Evolutionary conservation across 2,329 filamentous ascomycete species (phyloP), one percentile per base, ranked within the genome.

Genomic region (Ceratocystiopsis minuta): DNA sequence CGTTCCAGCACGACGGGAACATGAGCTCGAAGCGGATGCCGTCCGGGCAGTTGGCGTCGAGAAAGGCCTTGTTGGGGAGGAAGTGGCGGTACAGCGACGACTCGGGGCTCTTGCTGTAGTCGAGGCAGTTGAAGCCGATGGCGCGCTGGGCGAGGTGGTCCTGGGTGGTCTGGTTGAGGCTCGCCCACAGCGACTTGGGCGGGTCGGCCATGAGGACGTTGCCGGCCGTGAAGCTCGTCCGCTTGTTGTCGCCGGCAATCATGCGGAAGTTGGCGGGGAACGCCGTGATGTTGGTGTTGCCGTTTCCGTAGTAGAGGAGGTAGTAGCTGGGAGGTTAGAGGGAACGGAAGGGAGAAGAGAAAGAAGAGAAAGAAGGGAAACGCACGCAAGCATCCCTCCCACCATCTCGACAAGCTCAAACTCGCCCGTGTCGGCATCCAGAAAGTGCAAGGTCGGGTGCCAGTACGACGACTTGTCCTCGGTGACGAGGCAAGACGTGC

Each of bases 1-100:
- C 82, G 52, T 90, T 82, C 80, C 85, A 92, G 70, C 85, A 94
- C 2, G 79, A 85, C 0, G 84, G 83, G 61, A 94, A 93, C 71
- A 84, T 83, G 45, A 92, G 60, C 60, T 94, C 86, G 37, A 88
- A 65, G 38, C 86, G 79, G 37, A 93, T 55, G 45, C 88, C 88
- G 53, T 92, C 70, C n/a, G 62, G 61, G 62, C 88, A 96, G 60
- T 88, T 77, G 42, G 68, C 68, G 54, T 95, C 86, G 33, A 94
- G 67, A 55, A 74, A 92, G 0, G 61, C 60, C 67, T 93, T 92
- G 52, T 79, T 71, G 0, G 88, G 87, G 51, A 95, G 53, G 55
- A 73, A 77, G 59, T 94, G 87, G 49, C 87, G 84, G 58, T 75
- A 80, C 33, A 93, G 69, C 14, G 86, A 80, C 2, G 70, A 68